Percentiles rank a stretch among this genome's conserved stretches.
phyloP scores from a whole-genome alignment of 495 filamentous ascomycete species.

The Penicillium turbatum region DNA sequence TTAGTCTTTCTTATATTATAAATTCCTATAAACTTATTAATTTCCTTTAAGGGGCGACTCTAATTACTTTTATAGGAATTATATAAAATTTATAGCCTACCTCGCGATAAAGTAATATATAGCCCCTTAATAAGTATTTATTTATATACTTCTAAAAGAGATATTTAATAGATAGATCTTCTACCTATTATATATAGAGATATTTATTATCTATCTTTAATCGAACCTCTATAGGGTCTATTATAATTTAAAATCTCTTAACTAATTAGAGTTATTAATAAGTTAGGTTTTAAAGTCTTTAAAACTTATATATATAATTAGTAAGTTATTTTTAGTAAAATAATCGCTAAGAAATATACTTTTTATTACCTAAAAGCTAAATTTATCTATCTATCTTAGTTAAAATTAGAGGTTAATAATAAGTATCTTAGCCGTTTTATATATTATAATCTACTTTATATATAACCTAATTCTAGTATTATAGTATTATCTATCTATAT shows the following conservation, averaged over 20 bases:
- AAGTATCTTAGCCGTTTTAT: background rate
- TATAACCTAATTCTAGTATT: background rate
- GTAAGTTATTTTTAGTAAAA: background rate
- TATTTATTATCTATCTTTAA: too few relatives aligned
- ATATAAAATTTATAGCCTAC: too few relatives aligned
- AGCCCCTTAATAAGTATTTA: too few relatives aligned
- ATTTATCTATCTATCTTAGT: background rate
- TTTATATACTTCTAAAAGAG: too few relatives aligned
- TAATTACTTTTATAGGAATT: too few relatives aligned
- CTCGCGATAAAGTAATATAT: too few relatives aligned
- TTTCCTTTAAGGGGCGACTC: too few relatives aligned
- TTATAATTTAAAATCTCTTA: background rate
- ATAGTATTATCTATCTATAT: background rate
- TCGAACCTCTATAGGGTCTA: too few relatives aligned
- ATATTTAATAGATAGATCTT: too few relatives aligned
- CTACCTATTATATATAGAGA: too few relatives aligned
- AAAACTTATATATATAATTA: background rate
- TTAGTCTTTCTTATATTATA: too few relatives aligned
- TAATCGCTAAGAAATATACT: background rate
- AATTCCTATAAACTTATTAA: too few relatives aligned
- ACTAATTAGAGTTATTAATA: background rate
- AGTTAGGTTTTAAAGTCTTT: background rate
- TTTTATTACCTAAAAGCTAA: conserved; percentile 3
- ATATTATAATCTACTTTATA: background rate
- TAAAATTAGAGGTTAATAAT: background rate